Percentiles rank a stretch among this genome's conserved stretches.
Conservation (phyloP, 2,329 filamentous ascomycete species). For the Parastagonospora avenae region DNA sequence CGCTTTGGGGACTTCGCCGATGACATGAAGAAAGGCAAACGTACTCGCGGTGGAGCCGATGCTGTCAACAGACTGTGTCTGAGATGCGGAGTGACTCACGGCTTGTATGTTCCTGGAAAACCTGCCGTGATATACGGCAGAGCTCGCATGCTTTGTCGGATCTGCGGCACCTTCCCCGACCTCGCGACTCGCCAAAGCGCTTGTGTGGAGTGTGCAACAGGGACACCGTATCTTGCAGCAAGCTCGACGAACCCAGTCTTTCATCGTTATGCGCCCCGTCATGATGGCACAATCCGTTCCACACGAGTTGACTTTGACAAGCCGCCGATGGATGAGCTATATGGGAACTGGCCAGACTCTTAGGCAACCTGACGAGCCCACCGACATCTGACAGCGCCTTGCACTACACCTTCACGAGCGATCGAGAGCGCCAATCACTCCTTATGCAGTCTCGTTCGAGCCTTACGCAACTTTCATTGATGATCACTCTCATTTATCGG, state of each 20-base stretch:
- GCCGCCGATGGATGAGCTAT: conserved; percentile 21
- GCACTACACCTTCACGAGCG: not conserved
- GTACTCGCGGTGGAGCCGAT: conserved; percentile 25
- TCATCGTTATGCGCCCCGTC: conserved; percentile 16
- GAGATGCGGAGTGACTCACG: conserved; percentile 28
- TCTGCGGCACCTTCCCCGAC: conserved; percentile 26
- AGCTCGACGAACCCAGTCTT: not conserved
- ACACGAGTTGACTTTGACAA: conserved; percentile 5
- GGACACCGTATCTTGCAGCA: not conserved
- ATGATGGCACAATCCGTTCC: conserved; percentile 8
- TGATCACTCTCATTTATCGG: not conserved
- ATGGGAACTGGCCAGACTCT: conserved; percentile 19
- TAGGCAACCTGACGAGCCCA: conserved; percentile 5
- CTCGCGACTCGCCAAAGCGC: conserved; percentile 11
- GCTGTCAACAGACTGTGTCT: conserved; percentile 33
- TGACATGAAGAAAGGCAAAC: conserved; percentile 37
- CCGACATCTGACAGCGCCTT: not conserved
- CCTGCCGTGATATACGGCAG: conserved; percentile 26
- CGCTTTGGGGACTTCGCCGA: conserved; percentile 30
- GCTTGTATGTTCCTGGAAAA: conserved; percentile 25
- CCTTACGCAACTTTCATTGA: not conserved
- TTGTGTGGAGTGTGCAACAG: conserved; percentile 19
- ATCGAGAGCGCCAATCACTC: not conserved
- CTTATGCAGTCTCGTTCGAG: not conserved
- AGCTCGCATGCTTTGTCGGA: conserved; percentile 20